Percentiles rank a stretch among this genome's conserved stretches.
These are phyloP conservation scores for Ceratobasidium sp. DNA, from an alignment of 1,284 basidiomycete species.

Conservation along the genomic window DNA sequence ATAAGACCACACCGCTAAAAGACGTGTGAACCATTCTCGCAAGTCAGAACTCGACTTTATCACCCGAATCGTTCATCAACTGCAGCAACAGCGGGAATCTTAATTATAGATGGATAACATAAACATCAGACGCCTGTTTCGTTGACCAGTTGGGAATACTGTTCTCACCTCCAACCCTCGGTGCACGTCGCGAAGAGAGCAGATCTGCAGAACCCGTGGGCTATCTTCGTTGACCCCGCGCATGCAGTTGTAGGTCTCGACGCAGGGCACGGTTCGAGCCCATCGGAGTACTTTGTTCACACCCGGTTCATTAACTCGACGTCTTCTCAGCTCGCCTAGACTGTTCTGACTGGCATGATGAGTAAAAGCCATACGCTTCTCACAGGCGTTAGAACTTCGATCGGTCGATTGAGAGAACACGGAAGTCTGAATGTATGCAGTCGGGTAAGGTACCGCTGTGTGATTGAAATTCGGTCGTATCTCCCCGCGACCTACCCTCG, in stretches of 20 bases:
- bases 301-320: not conserved
- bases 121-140: not conserved
- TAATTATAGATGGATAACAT: not conserved
- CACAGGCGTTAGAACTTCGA: not conserved
- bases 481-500: not conserved
- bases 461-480: not conserved
- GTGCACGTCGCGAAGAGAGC: not conserved
- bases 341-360: not conserved
- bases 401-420: not conserved
- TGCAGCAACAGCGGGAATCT: not conserved
- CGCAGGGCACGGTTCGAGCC: not conserved
- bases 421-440: constrained; percentile 13
- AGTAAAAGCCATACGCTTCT: not conserved
- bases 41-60: not conserved
- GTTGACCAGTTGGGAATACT: not conserved
- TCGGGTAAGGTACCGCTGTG: constrained; percentile 5
- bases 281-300: constrained; percentile 8
- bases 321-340: not conserved
- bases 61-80: not conserved
- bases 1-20: constrained; percentile 7
- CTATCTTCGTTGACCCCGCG: not conserved
- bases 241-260: constrained; percentile 10
- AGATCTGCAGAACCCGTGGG: not conserved
- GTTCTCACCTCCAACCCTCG: constrained; percentile 2
- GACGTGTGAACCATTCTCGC: constrained; percentile 8